Conservation (phyloP, 768 basidiomycete genomes). For the Psilocybe cubensis region DNA sequence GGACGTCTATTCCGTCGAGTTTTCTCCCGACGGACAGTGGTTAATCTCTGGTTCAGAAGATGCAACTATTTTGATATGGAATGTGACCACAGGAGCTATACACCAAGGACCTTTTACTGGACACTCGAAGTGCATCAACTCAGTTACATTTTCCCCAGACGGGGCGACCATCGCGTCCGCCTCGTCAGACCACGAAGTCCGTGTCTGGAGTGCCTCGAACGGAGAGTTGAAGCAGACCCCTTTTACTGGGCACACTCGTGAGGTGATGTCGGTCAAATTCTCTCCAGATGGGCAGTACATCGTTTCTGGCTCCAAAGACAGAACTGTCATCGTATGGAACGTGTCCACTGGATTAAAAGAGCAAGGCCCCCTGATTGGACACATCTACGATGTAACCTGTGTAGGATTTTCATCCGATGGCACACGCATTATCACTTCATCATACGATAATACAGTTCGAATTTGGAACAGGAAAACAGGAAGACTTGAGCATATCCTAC, state of each 20-base stretch:
- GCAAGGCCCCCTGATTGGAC: neutral
- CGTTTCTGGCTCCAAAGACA: neutral
- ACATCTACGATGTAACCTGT: neutral
- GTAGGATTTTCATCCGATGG: constrained; percentile 10
- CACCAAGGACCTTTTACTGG: neutral
- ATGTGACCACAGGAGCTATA: neutral
- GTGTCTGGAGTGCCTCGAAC: neutral
- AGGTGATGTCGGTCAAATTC: neutral
- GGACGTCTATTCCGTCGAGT: neutral
- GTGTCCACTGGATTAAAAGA: neutral
- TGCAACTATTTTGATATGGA: neutral
- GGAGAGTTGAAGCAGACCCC: neutral
- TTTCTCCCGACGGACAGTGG: neutral
- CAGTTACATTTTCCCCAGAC: constrained; percentile 2
- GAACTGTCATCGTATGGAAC: neutral
- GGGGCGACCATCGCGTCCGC: neutral
- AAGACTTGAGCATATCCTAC: neutral
- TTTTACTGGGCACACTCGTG: neutral
- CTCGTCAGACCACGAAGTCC: neutral
- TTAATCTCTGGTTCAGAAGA: neutral
- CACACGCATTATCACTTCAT: neutral
- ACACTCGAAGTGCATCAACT: neutral
- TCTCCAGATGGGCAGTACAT: constrained; percentile 2
- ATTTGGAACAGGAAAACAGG: constrained; percentile 1
- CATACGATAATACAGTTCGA: neutral